phyloP scores from a whole-genome alignment of 129 eudicot genomes.

The Pittosporum tobira region DNA sequence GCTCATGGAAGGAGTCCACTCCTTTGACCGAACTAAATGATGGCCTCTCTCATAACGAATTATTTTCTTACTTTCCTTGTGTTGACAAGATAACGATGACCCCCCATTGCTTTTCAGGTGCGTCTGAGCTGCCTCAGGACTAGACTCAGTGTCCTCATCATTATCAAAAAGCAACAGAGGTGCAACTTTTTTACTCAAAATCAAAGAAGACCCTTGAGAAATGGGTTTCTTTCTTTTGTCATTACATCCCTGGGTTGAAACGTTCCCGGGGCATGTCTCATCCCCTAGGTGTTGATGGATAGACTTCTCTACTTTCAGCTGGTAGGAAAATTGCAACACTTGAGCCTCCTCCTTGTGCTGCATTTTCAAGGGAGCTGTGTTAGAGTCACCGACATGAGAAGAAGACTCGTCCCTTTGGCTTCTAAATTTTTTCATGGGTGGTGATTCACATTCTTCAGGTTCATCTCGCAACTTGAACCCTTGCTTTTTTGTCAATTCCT shows the following conservation, averaged over 20 bases:
- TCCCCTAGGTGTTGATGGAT: background rate
- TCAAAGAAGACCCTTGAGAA: background rate
- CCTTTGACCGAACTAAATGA: background rate
- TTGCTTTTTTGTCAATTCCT: slow-evolving; percentile 1
- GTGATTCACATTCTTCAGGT: slow-evolving; percentile 28
- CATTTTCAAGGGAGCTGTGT: background rate
- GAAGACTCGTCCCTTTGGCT: slow-evolving; percentile 11
- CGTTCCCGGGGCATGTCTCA: background rate
- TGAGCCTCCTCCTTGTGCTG: background rate
- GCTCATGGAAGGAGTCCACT: background rate
- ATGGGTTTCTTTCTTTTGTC: slow-evolving; percentile 11
- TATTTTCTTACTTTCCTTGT: background rate
- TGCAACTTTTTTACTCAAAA: background rate
- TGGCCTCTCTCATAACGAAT: slow-evolving; percentile 3
- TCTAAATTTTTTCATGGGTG: slow-evolving; percentile 18
- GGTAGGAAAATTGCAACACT: background rate
- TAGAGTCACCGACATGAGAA: slow-evolving; percentile 10
- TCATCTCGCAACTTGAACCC: slow-evolving; percentile 16
- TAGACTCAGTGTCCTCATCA: background rate
- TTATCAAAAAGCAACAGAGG: background rate
- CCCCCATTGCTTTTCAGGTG: background rate
- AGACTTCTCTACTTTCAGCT: slow-evolving; percentile 9
- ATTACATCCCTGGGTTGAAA: background rate
- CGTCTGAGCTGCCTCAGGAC: background rate
- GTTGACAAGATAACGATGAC: background rate